These are phyloP conservation scores for Termitomyces sp. DNA, from an alignment of 1,284 basidiomycete species.

Conservation along the genomic window DNA sequence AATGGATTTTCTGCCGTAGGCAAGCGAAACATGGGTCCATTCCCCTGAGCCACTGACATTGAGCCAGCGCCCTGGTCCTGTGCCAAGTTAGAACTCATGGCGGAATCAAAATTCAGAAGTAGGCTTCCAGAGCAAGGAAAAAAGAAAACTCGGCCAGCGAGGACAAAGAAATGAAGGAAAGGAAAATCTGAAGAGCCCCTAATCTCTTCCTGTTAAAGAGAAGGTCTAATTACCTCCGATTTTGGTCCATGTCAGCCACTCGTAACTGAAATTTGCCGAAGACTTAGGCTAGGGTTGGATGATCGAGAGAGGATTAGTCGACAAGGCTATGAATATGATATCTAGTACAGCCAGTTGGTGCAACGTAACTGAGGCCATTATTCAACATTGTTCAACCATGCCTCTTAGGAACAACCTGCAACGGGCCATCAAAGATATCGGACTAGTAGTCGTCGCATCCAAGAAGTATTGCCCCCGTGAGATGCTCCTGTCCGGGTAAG, in stretches of 20 bases:
- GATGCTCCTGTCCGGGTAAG: background rate
- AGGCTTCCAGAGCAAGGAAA: slow-evolving; percentile 13
- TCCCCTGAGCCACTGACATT: slow-evolving; percentile 3
- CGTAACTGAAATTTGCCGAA: background rate
- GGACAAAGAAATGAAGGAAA: slow-evolving; percentile 6
- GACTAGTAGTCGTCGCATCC: background rate
- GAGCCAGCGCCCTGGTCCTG: background rate
- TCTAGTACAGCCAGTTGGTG: too few relatives aligned
- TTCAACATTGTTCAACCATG: background rate
- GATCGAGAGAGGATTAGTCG: background rate
- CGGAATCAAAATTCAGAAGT: background rate
- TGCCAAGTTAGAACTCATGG: slow-evolving; percentile 4
- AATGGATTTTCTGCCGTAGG: background rate
- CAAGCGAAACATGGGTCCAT: background rate
- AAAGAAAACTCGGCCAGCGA: slow-evolving; percentile 18
- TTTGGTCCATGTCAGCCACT: slow-evolving; percentile 6
- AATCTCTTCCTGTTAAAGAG: background rate
- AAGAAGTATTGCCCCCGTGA: background rate
- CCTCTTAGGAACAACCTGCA: background rate
- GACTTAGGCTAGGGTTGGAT: background rate
- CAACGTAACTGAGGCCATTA: background rate
- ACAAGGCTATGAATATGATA: background rate
- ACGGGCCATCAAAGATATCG: background rate
- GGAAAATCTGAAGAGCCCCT: background rate
- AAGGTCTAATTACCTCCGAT: background rate